Base-by-base conservation (phyloP, 2,329 filamentous ascomycete species). In the Penicillium janthinellum region DNA sequence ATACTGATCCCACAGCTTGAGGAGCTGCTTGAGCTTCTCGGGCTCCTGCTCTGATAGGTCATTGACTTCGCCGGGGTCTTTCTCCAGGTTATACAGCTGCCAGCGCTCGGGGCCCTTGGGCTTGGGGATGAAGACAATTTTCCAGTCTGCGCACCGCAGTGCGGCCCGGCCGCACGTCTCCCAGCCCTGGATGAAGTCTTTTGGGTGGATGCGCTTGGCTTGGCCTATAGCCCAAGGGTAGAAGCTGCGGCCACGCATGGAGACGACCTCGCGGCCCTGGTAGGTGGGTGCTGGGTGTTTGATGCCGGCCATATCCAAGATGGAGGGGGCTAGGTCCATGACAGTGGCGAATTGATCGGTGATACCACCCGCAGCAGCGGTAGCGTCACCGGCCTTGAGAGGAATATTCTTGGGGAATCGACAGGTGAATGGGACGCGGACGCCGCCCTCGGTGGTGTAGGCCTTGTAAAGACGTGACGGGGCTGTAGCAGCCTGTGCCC, bases 1-100 rank as follows among this genome's bases (percentile, higher is more conserved):
- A 71, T 86, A 86, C 60, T 82, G 78, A 61, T 86, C 82, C 83
- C 85, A 87, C 20, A 82, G 74, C 65, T 80, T 78, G 5, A 86
- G 69, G 67, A 86, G 72, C 58, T 80, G 74, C 59, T 79, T 66
- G 42, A 86, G 60, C 5, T 77, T 73, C 50, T 82, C 80, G 0
- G 78, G 77, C 22, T 80, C 68, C 22, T 67, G 35, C 20, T 78
- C 76, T 0, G 75, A 71, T 31, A 83, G 64, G 65, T 83, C 80
- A 51, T 80, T 70, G 0, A 80, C 74, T 69, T 87, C 82, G 4
- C 83, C 83, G 0, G 81, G 81, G 61, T 87, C 84, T 1, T 73
- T 72, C 5, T 68, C 70, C 2, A 86, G 73, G 65, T 86, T 80
- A 66, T 85, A 86, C 41, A 87, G 71, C 71, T 86, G 82, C 84